Conservation (phyloP, 2,329 filamentous ascomycete species). For the Aplosporella prunicola region DNA sequence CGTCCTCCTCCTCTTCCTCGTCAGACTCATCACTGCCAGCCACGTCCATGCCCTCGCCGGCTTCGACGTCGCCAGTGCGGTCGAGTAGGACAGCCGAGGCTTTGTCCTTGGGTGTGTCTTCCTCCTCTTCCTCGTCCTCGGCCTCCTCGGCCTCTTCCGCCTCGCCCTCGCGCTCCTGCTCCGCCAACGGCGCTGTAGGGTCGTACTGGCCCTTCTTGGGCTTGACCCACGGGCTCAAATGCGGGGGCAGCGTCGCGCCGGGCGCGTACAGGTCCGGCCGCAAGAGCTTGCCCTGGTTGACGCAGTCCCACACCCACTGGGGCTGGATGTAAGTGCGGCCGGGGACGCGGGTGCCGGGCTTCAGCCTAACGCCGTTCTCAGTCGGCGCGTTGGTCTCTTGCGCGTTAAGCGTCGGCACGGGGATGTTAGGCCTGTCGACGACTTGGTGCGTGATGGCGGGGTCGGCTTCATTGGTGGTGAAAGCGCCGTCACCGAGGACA, state of each 20-base stretch:
- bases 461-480: constrained; percentile 81
- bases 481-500: constrained; percentile 83
- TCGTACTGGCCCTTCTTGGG: constrained; percentile 81
- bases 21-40: constrained; percentile 33
- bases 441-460: constrained; percentile 91
- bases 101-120: constrained; percentile 25
- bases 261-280: constrained; percentile 81
- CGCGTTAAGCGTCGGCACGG: constrained; percentile 28
- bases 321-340: constrained; percentile 90
- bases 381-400: constrained; percentile 21
- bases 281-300: constrained; percentile 86
- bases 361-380: constrained; percentile 38
- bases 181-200: constrained; percentile 72
- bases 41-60: constrained; percentile 41
- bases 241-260: constrained; percentile 80
- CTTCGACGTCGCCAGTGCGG: constrained; percentile 36
- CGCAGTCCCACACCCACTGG: constrained; percentile 96
- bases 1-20: constrained; percentile 37
- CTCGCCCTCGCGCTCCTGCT: constrained; percentile 81
- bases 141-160: constrained; percentile 60
- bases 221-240: constrained; percentile 94
- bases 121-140: constrained; percentile 33
- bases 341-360: constrained; percentile 60
- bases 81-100: constrained; percentile 22
- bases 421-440: constrained; percentile 74